Percentiles rank a stretch among this genome's conserved stretches.
These are phyloP conservation scores for Barbatosphaeria neglecta DNA, from an alignment of 495 filamentous ascomycete species.

Conservation along the genomic window DNA sequence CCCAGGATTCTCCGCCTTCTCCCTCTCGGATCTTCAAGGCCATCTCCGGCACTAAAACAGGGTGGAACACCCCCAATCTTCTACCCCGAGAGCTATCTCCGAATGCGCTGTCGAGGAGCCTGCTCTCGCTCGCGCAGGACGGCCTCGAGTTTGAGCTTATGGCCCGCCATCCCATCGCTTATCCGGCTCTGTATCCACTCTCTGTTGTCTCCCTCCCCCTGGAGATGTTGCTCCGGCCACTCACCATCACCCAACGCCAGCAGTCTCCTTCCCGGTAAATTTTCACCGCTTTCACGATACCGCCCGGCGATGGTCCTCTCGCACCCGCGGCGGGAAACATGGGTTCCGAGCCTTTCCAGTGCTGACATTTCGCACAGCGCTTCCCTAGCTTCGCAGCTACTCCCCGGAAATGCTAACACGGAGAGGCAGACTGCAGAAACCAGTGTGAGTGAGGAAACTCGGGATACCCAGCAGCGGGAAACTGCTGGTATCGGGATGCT, in stretches of 20 bases:
- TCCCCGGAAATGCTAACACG: too few relatives aligned
- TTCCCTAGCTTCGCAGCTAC: too few relatives aligned
- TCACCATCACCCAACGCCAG: conserved; percentile 1
- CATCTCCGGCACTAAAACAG: background rate
- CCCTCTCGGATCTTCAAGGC: background rate
- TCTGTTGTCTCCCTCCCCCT: conserved; percentile 8
- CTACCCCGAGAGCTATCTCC: background rate
- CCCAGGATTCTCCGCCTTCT: too few relatives aligned
- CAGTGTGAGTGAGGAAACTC: too few relatives aligned
- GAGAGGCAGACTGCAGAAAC: too few relatives aligned
- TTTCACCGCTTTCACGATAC: background rate
- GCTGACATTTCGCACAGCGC: too few relatives aligned
- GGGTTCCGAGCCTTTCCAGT: too few relatives aligned
- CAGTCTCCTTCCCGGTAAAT: background rate
- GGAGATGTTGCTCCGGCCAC: conserved; percentile 5
- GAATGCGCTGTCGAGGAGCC: background rate
- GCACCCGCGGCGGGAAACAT: too few relatives aligned
- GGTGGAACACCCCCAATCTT: background rate
- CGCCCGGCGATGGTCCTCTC: too few relatives aligned
- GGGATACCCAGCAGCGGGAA: conserved; percentile 3
- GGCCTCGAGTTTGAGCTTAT: conserved; percentile 12
- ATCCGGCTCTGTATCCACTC: conserved; percentile 10
- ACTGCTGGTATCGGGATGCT: conserved; percentile 2
- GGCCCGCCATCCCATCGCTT: conserved; percentile 10
- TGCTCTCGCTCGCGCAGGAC: background rate